These are phyloP conservation scores for Abrus pulchellus DNA, from an alignment of 306 rosid species.

Conservation along the genomic window DNA sequence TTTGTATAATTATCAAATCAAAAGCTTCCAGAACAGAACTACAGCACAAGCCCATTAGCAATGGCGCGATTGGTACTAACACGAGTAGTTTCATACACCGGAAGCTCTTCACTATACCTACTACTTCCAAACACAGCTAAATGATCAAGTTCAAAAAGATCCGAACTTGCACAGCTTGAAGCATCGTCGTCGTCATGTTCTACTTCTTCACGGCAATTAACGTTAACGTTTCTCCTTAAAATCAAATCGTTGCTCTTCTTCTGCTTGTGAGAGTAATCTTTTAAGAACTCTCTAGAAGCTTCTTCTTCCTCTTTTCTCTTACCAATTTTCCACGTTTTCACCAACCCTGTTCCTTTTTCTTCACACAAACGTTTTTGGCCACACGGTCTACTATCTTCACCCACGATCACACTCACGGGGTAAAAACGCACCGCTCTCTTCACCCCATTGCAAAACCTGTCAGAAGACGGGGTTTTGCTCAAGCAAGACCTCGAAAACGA, in stretches of 20 bases:
- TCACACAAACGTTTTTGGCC: slow-evolving; percentile 61
- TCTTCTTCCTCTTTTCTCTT: slow-evolving; percentile 57
- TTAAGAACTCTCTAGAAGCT: slow-evolving; percentile 61
- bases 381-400: slow-evolving; percentile 67
- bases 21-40: background rate
- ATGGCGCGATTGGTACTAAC: slow-evolving; percentile 70
- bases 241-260: slow-evolving; percentile 52
- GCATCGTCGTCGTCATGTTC: slow-evolving; percentile 59
- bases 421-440: slow-evolving; percentile 74
- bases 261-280: slow-evolving; percentile 57
- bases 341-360: slow-evolving; percentile 39
- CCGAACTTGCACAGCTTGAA: slow-evolving; percentile 87
- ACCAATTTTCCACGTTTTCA: background rate
- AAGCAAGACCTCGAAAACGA: slow-evolving; percentile 87
- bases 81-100: slow-evolving; percentile 89
- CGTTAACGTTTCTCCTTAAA: background rate
- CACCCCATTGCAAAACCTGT: slow-evolving; percentile 51
- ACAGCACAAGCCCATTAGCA: slow-evolving; percentile 62
- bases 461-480: slow-evolving; percentile 64
- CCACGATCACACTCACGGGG: slow-evolving; percentile 75
- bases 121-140: slow-evolving; percentile 54
- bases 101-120: slow-evolving; percentile 84
- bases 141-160: slow-evolving; percentile 94
- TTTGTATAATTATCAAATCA: background rate
- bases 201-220: background rate